Evolutionary conservation across 148 eudicot species (phyloP), one percentile per base, ranked within the genome.

Genomic region (Silene latifolia): DNA sequence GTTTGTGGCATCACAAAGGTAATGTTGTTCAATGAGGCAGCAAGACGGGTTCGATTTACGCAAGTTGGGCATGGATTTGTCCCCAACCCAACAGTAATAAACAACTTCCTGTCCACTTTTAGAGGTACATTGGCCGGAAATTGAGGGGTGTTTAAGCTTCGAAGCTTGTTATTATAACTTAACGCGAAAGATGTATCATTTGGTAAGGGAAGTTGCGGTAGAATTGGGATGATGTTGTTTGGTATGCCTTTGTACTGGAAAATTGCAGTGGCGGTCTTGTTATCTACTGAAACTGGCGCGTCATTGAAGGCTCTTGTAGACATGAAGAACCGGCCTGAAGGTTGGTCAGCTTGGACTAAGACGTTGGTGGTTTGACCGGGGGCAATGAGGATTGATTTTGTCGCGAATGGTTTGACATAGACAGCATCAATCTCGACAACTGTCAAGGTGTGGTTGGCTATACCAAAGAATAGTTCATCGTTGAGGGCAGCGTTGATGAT

Each of bases 341-440:
- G 56, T 72, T 84, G 88, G 67, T 89, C 75, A 25, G 90, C 88
- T 59, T 62, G 73, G 17, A 89, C 85, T 14, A 89, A 75, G 15
- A 89, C 90, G 39, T 85, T 85, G 59, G 87, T 86, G 42, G 92
- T 89, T 74, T 89, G 92, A 7, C 92, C 92, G 0, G 92, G 92
- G 0, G 88, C 83, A 1, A 89, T 86, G 0, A 85, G 83, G 25
- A 89, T 48, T 51, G 87, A 69, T 27, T 73, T 56, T 1, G 88
- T 83, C 0, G 80, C n/a, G 75, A 89, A 85, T 42, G 88, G 92
- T 46, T 87, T 89, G 12, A 85, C 86, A 76, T 89, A 89, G 59
- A 83, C 89, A 0, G 88, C 91, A 24, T 88, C 91, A 6, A 81
- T 80, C 48, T 84, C 91, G n/a, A 86, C 89, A 0, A 88, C 89